Evolutionary conservation across 345 rosid species (phyloP), one percentile per base, ranked within the genome.

Genomic region (Populus alba): DNA sequence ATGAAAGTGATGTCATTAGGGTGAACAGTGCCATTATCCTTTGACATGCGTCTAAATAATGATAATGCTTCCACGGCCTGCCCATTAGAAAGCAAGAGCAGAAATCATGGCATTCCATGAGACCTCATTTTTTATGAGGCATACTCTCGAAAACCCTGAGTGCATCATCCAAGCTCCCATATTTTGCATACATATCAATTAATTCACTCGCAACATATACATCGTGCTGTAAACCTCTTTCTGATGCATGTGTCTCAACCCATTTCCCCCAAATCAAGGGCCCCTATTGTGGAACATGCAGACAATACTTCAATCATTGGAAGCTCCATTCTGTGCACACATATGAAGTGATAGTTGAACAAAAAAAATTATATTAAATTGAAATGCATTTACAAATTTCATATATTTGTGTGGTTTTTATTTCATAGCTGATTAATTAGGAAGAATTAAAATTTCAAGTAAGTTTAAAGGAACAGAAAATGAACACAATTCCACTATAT

Each of bases 101-200:
- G 90, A 86, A 82, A 95, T 93, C 97, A 91, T 93, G 61, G 91
- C 91, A 78, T 93, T 95, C 98, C 97, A 95, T 18, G 98, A 87
- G 69, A 89, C 97, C 83, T 90, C 94, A 80, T 91, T 95, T 86
- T 86, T 95, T n/a, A 47, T 74, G 74, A 39, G 91, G 88, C 90
- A 90, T 91, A 72, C 73, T 81, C 82, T 90, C 90, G 73, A 95
- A 95, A 82, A 90, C 92, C 75, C 89, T 86, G 18, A 83, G 53
- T 66, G 98, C 95, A 72, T 91, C 80, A 68, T 89, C 89, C 82
- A 91, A 78, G 77, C 87, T 85, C 75, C 98, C 98, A 38, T 92
- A 93, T 80, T 93, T 93, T 4, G 97, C 97, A 51, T 93, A 91
- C 97, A 95, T 93, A 75, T 95, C 98, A 57, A 95, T 79, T 65